Conservation (phyloP, 176 grass and related monocot genomes). For the Juncus inflexus region DNA sequence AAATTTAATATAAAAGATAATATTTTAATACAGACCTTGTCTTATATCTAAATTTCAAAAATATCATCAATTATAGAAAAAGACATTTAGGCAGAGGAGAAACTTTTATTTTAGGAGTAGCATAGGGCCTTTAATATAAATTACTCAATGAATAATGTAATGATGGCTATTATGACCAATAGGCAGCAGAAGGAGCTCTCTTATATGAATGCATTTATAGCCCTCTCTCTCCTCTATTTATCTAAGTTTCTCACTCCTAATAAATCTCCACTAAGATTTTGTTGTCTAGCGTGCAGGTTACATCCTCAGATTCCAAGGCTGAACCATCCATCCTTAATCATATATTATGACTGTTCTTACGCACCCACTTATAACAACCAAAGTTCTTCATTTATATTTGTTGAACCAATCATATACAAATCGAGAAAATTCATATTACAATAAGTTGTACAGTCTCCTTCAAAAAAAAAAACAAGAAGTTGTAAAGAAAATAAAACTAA, state of each 20-base stretch:
- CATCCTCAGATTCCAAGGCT: constrained; percentile 24
- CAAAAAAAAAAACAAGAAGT: too few species aligned
- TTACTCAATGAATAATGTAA: too few species aligned
- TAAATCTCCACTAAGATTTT: constrained; percentile 24
- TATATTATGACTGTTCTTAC: too few species aligned
- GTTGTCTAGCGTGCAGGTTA: constrained; percentile 31
- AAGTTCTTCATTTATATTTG: too few species aligned
- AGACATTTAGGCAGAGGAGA: too few species aligned
- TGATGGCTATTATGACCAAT: background rate
- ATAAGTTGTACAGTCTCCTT: too few species aligned
- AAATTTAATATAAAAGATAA: background rate
- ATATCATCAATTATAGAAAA: constrained; percentile 10
- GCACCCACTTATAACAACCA: too few species aligned
- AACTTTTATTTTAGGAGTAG: too few species aligned
- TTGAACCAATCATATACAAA: too few species aligned
- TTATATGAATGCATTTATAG: background rate
- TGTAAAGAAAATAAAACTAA: too few species aligned
- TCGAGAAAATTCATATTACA: too few species aligned
- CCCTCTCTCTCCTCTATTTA: background rate
- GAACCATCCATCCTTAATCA: background rate
- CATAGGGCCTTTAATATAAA: too few species aligned
- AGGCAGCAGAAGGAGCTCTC: background rate
- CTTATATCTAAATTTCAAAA: background rate
- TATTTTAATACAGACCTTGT: background rate
- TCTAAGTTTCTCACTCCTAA: background rate